These are phyloP conservation scores for Gomphus bonarii DNA, from an alignment of 1,284 basidiomycete genomes.

Conservation along the genomic window DNA sequence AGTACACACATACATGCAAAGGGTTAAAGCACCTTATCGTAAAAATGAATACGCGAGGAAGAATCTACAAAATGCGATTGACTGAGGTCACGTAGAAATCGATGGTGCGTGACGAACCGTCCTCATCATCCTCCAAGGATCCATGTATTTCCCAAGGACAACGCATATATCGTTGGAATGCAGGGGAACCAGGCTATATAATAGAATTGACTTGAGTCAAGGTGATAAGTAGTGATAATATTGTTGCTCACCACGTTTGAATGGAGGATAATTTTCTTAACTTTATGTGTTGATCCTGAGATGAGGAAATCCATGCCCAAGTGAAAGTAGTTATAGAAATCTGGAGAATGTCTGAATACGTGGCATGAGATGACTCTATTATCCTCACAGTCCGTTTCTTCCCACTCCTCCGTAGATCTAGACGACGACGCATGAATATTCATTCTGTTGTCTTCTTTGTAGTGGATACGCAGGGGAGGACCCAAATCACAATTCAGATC, in stretches of 20 bases:
- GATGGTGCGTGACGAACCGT: conserved; percentile 33
- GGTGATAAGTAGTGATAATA: not conserved
- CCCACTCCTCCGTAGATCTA: conserved; percentile 26
- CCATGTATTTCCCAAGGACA: conserved; percentile 82
- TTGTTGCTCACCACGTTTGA: conserved; percentile 63
- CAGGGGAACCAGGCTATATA: conserved; percentile 68
- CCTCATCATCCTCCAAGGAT: conserved; percentile 64
- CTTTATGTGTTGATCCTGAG: conserved; percentile 55
- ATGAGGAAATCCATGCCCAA: conserved; percentile 80
- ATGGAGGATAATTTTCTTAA: conserved; percentile 80
- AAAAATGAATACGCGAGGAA: conserved; percentile 55
- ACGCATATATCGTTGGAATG: conserved; percentile 82
- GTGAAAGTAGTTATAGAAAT: conserved; percentile 90
- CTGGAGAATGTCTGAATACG: conserved; percentile 25
- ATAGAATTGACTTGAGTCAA: not conserved
- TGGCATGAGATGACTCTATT: not conserved
- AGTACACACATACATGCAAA: not conserved
- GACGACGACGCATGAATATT: conserved; percentile 54
- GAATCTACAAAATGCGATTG: conserved; percentile 35
- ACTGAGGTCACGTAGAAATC: conserved; percentile 9
- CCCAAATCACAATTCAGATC: conserved; percentile 73
- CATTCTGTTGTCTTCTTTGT: conserved; percentile 84
- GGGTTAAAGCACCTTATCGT: conserved; percentile 41
- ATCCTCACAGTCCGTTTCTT: conserved; percentile 21
- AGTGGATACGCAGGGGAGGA: conserved; percentile 65